A percentile compares a stretch with the other conserved stretches of the same genome.
phyloP scores from a whole-genome alignment of 208 protist species.

The Strigomonas galati region DNA sequence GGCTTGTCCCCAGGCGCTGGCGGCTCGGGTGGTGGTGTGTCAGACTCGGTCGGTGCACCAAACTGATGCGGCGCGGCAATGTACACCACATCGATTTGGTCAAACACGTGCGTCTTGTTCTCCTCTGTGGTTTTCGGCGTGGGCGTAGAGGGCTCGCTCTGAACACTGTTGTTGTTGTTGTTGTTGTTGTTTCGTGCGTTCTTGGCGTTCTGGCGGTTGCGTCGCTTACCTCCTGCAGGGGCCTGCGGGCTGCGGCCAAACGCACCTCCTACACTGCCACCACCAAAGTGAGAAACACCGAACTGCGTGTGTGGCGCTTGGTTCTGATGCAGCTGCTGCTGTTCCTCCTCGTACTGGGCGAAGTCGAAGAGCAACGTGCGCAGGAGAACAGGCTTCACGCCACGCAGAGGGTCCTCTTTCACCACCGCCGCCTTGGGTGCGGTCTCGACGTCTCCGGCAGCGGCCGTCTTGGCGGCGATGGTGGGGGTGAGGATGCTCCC shows the following conservation, averaged over 20 bases:
- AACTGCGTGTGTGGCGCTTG: no score
- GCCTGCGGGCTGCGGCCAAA: no score
- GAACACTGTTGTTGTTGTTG: background rate
- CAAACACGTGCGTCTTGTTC: no score
- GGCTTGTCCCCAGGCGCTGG: background rate
- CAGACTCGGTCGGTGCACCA: no score
- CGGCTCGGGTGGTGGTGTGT: background rate
- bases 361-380: slow-evolving; percentile 12
- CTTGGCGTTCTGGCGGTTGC: background rate
- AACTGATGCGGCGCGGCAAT: slow-evolving; percentile 18
- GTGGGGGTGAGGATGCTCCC: background rate
- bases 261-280: no score
- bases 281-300: background rate
- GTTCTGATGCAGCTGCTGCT: no score
- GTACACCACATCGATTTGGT: slow-evolving; percentile 37
- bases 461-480: background rate
- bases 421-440: background rate
- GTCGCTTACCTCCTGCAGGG: background rate
- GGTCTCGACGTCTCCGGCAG: background rate
- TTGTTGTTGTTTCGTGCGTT: slow-evolving; percentile 2
- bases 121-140: no score
- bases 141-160: background rate
- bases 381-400: slow-evolving; percentile 1
- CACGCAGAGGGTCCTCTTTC: slow-evolving; percentile 2
- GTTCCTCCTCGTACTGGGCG: background rate